Conservation (phyloP, 805 yeast genomes). For the Komagataella pseudopastoris region DNA sequence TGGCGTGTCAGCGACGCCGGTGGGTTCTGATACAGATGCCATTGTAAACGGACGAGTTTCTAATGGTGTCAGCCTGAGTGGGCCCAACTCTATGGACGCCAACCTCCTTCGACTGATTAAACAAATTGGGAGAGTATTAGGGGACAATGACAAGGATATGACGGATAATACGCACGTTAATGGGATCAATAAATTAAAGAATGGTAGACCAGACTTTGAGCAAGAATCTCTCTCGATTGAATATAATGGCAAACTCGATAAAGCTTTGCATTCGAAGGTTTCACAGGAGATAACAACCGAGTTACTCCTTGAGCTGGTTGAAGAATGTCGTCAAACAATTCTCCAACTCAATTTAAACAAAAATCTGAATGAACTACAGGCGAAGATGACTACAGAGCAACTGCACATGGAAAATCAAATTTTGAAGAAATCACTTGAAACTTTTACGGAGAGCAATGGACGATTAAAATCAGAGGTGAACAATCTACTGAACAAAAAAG, state of each 20-base stretch:
- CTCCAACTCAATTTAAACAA: conserved; percentile 18
- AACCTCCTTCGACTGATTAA: not conserved
- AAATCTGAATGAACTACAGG: conserved; percentile 15
- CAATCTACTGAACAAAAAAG: conserved; percentile 16
- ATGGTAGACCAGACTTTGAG: not conserved
- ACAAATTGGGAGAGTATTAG: not conserved
- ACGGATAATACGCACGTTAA: not conserved
- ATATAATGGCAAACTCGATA: not conserved
- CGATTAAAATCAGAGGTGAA: conserved; percentile 15
- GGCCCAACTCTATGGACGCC: not conserved
- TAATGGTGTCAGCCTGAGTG: not conserved
- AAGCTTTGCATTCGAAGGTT: not conserved
- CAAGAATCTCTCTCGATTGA: not conserved
- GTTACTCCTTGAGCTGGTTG: not conserved
- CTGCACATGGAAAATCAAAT: conserved; percentile 16
- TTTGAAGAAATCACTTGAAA: conserved; percentile 13
- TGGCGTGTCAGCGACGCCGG: not conserved
- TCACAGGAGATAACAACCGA: not conserved
- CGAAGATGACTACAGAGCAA: conserved; percentile 14
- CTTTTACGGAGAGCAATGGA: conserved; percentile 12
- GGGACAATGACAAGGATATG: not conserved
- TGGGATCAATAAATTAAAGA: not conserved
- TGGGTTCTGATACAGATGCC: not conserved
- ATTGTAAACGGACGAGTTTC: not conserved
- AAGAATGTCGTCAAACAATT: conserved; percentile 5